Base-by-base conservation (phyloP, 1,284 basidiomycete species). In the Anthracocystis walkeri region DNA sequence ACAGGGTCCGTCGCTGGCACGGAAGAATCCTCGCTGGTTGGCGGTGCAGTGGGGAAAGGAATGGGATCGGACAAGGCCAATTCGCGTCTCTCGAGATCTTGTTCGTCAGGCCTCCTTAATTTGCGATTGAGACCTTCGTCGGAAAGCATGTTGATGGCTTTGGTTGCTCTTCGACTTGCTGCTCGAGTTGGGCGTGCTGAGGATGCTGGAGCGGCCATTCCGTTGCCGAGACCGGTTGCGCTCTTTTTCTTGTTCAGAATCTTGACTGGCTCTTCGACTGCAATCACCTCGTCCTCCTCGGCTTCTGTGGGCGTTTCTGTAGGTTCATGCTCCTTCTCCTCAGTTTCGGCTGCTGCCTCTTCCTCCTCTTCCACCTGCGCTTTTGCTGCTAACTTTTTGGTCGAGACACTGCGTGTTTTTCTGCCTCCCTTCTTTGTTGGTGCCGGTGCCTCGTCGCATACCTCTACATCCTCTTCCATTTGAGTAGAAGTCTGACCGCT, bases 101-200 rank as follows among this genome's bases (percentile, higher is more conserved):
- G 46, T 42, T 64, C 46, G 29, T 69, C 72, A 1, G 72, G 66
- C 7, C 72, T 48, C 4, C 72, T 48, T 8, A 63, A 58, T 7
- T 65, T 75, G 38, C 52, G 58, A 49, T 75, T 58, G 45, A 74
- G 58, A 44, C 66, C 70, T 20, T 62, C 65, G 33, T 73, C 74
- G 5, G 60, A 57, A 16, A 77, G 61, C 27, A 68, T 29, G 16
- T 54, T 63, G 50, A 76, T 62, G 21, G 65, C 62, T 41, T 65
- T 68, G 27, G 74, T 72, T 12, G 69, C 69, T 40, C 74, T 55
- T 44, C 65, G 55, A 56, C 74, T 77, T 5, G 67, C 74, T 12
- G 65, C 70, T 23, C 65, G 65, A 16, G 52, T 52, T 4, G 65
- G 59, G 4, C 71, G 65, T 23, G 65, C 31, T 21, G 68, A 27